phyloP scores from a whole-genome alignment of 441 rosid species.

The Adansonia madagascariensis region DNA sequence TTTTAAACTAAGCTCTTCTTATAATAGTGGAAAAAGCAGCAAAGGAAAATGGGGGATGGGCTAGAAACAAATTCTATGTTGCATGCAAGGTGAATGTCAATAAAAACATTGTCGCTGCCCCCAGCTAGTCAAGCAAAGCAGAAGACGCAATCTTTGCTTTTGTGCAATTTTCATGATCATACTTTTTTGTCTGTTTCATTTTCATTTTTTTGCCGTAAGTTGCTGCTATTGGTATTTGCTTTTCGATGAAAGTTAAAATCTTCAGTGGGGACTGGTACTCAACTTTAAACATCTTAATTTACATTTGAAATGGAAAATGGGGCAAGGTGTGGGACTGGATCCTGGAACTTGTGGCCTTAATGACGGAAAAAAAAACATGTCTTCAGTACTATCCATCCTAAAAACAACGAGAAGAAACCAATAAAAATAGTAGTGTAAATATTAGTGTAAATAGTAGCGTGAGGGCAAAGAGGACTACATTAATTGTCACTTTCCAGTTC shows the following conservation, averaged over 20 bases:
- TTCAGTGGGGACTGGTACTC: constrained; percentile 13
- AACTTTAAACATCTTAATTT: background rate
- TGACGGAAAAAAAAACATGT: constrained; percentile 15
- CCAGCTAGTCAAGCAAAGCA: too few relatives aligned
- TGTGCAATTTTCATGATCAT: too few relatives aligned
- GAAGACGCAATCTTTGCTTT: too few relatives aligned
- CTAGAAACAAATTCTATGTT: background rate
- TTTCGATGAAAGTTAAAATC: background rate
- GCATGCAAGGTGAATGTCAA: background rate
- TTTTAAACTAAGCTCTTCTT: background rate
- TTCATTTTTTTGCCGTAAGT: background rate
- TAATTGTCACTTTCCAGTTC: constrained; percentile 31
- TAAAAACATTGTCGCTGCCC: background rate
- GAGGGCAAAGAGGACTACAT: constrained; percentile 20
- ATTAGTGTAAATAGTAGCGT: too few relatives aligned
- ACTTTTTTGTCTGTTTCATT: too few relatives aligned
- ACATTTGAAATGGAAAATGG: background rate
- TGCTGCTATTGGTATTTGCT: background rate
- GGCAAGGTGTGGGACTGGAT: constrained; percentile 24
- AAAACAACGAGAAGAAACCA: background rate
- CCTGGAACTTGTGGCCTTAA: constrained; percentile 4
- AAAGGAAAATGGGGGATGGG: background rate
- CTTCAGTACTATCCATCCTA: constrained; percentile 1
- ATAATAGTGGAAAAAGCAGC: background rate
- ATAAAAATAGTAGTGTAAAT: background rate